Percentiles rank a stretch among this genome's conserved stretches.
Conservation (phyloP, 257 asterid species). For the Fraxinus cuspidata region DNA sequence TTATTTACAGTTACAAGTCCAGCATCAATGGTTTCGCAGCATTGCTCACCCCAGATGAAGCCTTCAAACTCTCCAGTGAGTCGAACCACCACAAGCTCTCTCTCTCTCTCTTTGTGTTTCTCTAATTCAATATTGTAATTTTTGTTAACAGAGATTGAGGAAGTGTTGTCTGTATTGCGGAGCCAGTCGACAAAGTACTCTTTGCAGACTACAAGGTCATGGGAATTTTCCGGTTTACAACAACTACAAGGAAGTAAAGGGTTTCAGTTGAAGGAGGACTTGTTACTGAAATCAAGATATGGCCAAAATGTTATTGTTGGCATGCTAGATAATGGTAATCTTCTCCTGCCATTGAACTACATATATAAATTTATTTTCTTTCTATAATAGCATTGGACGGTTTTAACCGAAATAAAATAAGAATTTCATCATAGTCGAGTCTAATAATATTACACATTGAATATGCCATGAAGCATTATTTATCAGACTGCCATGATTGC, state of each 20-base stretch:
- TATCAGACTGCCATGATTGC: neutral
- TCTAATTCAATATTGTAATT: neutral
- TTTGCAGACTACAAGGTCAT: slow-evolving; percentile 89
- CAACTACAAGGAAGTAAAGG: slow-evolving; percentile 34
- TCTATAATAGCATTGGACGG: neutral
- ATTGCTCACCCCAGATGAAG: slow-evolving; percentile 63
- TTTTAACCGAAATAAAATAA: too few species aligned
- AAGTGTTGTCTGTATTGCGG: slow-evolving; percentile 60
- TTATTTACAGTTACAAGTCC: slow-evolving; percentile 81
- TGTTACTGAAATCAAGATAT: slow-evolving; percentile 62
- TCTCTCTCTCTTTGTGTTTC: neutral
- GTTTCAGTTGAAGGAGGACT: slow-evolving; percentile 38
- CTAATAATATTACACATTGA: neutral
- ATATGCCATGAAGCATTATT: neutral
- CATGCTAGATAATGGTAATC: slow-evolving; percentile 69
- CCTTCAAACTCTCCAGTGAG: slow-evolving; percentile 61
- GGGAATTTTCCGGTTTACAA: slow-evolving; percentile 80
- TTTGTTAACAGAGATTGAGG: slow-evolving; percentile 55
- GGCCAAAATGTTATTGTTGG: slow-evolving; percentile 78
- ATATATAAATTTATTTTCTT: neutral
- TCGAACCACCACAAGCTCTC: neutral
- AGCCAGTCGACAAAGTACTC: slow-evolving; percentile 64
- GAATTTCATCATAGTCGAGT: neutral
- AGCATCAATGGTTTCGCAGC: slow-evolving; percentile 96
- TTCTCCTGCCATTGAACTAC: neutral